phyloP scores from a whole-genome alignment of 768 basidiomycete species.

The Lactarius akahatsu region DNA sequence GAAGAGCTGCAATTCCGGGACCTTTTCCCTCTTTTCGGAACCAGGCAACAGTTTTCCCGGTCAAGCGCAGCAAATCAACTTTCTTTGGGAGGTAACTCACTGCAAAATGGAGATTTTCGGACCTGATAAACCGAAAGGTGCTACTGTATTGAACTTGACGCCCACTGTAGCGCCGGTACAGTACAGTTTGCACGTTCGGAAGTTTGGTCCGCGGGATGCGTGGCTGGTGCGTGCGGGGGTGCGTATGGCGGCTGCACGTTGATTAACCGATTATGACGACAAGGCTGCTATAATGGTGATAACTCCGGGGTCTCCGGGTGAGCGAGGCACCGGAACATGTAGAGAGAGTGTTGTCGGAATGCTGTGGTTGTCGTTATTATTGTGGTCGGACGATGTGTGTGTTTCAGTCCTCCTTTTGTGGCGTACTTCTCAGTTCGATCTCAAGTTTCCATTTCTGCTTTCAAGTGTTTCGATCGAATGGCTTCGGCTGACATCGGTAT shows the following conservation, averaged over 20 bases:
- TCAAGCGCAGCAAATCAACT: neutral
- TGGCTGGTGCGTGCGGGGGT: neutral
- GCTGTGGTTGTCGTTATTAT: neutral
- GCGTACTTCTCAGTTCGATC: neutral
- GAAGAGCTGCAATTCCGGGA: neutral
- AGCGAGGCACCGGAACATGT: neutral
- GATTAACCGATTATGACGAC: slow-evolving; percentile 1
- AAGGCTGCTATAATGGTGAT: neutral
- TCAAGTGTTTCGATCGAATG: neutral
- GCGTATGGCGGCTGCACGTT: neutral
- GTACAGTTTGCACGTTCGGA: neutral
- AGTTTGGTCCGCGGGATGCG: neutral
- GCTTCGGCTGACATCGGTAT: neutral
- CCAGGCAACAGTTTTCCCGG: neutral
- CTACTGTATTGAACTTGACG: neutral
- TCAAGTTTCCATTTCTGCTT: neutral
- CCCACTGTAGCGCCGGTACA: neutral
- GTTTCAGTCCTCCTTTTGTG: neutral
- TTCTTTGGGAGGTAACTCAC: too few relatives aligned
- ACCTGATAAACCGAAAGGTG: neutral
- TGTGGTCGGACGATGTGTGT: too few relatives aligned
- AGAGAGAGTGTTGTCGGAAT: neutral
- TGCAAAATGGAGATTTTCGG: neutral
- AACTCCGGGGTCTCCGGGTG: neutral
- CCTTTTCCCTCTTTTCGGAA: neutral